Evolutionary conservation across 2,329 filamentous ascomycete species (phyloP).

Genomic region (Chaetomiaceae sp.): DNA sequence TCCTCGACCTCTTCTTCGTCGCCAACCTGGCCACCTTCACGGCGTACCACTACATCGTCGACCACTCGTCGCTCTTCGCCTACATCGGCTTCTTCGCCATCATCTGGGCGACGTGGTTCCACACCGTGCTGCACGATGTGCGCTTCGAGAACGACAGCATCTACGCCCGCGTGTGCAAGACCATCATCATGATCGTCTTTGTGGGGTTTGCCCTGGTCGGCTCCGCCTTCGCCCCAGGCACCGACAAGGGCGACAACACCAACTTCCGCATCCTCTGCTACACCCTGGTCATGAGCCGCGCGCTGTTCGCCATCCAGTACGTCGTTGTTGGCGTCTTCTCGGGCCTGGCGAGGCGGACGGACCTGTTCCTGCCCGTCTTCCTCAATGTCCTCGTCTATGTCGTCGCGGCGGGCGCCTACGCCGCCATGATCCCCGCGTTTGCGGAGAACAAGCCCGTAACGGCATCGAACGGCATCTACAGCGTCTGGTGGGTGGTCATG

Average conservation of each 20-base stretch:
- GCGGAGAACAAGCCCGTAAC: conserved; percentile 5
- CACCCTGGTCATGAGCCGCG: conserved; percentile 16
- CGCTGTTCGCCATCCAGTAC: conserved; percentile 18
- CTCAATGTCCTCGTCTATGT: conserved; percentile 14
- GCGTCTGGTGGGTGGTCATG: conserved; percentile 21
- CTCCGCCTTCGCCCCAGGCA: conserved; percentile 17
- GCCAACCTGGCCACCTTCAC: conserved; percentile 21
- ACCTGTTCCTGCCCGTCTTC: conserved; percentile 16
- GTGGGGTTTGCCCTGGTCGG: conserved; percentile 20
- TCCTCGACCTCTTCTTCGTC: conserved; percentile 21
- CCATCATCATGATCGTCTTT: conserved; percentile 16
- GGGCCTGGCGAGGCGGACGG: conserved; percentile 10
- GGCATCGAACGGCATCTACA: conserved; percentile 16
- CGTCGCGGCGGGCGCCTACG: conserved; percentile 12
- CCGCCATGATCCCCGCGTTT: conserved; percentile 15
- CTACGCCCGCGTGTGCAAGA: conserved; percentile 17
- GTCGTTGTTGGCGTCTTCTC: conserved; percentile 14
- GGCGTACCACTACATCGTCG: conserved; percentile 19
- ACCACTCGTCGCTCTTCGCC: conserved; percentile 20
- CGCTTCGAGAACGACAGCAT: conserved; percentile 21
- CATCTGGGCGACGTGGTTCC: conserved; percentile 21
- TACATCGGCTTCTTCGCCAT: conserved; percentile 23
- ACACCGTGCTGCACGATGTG: conserved; percentile 20
- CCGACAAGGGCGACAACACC: conserved; percentile 18
- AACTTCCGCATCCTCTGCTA: conserved; percentile 20